Conservation (phyloP, 2,329 filamentous ascomycete species). For the Talaromyces sp. region DNA sequence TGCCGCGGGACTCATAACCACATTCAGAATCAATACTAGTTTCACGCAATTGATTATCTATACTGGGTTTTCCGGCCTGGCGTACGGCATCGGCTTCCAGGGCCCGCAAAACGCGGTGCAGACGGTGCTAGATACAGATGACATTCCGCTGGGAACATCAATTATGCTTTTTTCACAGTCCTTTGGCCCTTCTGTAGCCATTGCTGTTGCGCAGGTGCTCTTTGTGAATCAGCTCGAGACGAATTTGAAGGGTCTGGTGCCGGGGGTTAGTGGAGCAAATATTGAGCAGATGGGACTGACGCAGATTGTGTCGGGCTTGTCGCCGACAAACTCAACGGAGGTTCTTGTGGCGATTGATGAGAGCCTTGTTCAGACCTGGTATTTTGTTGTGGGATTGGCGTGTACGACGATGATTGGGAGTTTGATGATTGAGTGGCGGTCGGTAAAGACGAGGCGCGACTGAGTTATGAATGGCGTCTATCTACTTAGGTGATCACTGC, state of each 20-base stretch:
- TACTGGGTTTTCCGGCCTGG: conserved; percentile 29
- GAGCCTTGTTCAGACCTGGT: conserved; percentile 19
- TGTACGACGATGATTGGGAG: conserved; percentile 16
- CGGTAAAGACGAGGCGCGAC: conserved; percentile 25
- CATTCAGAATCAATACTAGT: conserved; percentile 22
- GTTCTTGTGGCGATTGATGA: conserved; percentile 17
- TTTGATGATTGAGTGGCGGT: conserved; percentile 28
- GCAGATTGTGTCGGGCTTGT: conserved; percentile 11
- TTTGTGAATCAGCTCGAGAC: conserved; percentile 47
- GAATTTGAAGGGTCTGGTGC: conserved; percentile 10
- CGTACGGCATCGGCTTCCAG: conserved; percentile 32
- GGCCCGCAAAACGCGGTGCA: conserved; percentile 29
- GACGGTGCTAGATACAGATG: conserved; percentile 23
- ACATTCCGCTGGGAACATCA: conserved; percentile 26
- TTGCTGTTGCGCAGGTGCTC: conserved; percentile 52
- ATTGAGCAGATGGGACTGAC: conserved; percentile 12
- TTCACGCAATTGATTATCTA: conserved; percentile 29
- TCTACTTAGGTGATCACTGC: neutral
- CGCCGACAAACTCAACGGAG: conserved; percentile 6
- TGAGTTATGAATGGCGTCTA: neutral
- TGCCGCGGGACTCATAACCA: conserved; percentile 35
- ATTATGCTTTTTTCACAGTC: conserved; percentile 34
- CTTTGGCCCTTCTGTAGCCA: conserved; percentile 44
- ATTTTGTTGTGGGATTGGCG: conserved; percentile 8
- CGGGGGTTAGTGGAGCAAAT: neutral